Evolutionary conservation across 225 moss, liverwort and hornwort species (phyloP).

Genomic region (Neckera pumila): DNA sequence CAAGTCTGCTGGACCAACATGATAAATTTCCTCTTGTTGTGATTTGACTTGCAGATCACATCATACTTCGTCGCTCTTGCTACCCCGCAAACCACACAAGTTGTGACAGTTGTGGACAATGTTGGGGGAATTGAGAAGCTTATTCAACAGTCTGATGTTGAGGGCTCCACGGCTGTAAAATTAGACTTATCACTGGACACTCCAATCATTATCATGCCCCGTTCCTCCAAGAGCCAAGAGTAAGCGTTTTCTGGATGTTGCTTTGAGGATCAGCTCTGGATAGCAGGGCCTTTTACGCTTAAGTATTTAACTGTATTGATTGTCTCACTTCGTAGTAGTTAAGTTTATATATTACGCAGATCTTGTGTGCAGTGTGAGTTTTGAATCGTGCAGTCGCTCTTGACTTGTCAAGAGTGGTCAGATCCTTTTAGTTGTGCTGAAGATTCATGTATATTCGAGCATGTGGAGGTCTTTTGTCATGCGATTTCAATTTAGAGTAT

Average conservation of each 20-base stretch:
- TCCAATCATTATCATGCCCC: constrained; percentile 93
- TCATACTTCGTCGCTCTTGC: constrained; percentile 85
- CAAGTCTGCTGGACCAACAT: not conserved
- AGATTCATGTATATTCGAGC: not conserved
- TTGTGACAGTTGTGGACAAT: constrained; percentile 87
- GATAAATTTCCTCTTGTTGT: not conserved
- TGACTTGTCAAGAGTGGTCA: not conserved
- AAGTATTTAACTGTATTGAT: not conserved
- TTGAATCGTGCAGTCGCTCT: not conserved
- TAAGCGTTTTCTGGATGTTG: constrained; percentile 33
- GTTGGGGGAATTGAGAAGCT: constrained; percentile 79
- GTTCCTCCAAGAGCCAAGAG: constrained; percentile 85
- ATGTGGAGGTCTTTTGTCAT: not conserved
- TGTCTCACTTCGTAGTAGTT: not conserved
- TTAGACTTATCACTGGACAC: constrained; percentile 88
- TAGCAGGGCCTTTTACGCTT: not conserved
- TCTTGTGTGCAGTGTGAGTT: not conserved
- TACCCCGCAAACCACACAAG: constrained; percentile 82
- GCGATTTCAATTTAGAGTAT: not conserved
- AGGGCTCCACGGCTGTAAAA: constrained; percentile 80
- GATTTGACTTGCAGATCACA: constrained; percentile 46
- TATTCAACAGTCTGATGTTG: constrained; percentile 85
- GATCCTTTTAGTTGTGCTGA: not conserved
- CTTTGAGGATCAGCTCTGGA: not conserved
- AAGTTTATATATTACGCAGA: not conserved